These are phyloP conservation scores for Crithidia fasciculata DNA, from an alignment of 208 protist genomes.

Conservation along the genomic window DNA sequence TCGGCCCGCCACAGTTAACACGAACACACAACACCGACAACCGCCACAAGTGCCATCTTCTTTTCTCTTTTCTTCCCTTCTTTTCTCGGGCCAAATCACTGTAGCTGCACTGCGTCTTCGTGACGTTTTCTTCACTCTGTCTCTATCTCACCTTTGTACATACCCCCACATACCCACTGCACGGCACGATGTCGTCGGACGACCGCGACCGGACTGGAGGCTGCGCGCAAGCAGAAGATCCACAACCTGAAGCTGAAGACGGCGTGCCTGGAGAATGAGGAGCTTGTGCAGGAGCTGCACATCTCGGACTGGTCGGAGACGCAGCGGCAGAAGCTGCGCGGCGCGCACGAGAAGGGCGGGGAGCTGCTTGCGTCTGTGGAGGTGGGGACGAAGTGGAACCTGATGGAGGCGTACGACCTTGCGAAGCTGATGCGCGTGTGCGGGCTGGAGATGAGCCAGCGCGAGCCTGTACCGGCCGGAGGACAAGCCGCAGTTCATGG, in stretches of 20 bases:
- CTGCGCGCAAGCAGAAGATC: slow-evolving; percentile 87
- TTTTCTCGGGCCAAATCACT: no score
- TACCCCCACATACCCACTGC: not conserved
- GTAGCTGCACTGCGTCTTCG: no score
- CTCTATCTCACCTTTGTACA: slow-evolving; percentile 9
- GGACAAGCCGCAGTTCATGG: slow-evolving; percentile 89
- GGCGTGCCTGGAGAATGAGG: slow-evolving; percentile 79
- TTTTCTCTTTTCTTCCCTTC: no score
- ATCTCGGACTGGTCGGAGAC: slow-evolving; percentile 85
- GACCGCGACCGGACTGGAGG: slow-evolving; percentile 80
- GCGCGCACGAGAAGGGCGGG: slow-evolving; percentile 76
- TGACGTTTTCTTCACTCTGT: not conserved
- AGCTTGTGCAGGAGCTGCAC: slow-evolving; percentile 85
- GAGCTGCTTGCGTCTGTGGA: slow-evolving; percentile 75
- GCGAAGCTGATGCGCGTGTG: slow-evolving; percentile 78
- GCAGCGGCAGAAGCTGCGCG: slow-evolving; percentile 78
- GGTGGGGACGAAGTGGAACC: slow-evolving; percentile 84
- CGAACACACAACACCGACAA: no score
- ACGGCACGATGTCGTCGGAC: slow-evolving; percentile 54
- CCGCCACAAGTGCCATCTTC: no score
- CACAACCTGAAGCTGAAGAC: slow-evolving; percentile 91
- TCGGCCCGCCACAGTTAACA: no score
- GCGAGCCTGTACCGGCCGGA: slow-evolving; percentile 83
- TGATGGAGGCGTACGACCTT: slow-evolving; percentile 83
- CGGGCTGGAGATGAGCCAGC: slow-evolving; percentile 77